phyloP scores from a whole-genome alignment of 176 grass and related monocot genomes.

The Ampelocalamus luodianensis region DNA sequence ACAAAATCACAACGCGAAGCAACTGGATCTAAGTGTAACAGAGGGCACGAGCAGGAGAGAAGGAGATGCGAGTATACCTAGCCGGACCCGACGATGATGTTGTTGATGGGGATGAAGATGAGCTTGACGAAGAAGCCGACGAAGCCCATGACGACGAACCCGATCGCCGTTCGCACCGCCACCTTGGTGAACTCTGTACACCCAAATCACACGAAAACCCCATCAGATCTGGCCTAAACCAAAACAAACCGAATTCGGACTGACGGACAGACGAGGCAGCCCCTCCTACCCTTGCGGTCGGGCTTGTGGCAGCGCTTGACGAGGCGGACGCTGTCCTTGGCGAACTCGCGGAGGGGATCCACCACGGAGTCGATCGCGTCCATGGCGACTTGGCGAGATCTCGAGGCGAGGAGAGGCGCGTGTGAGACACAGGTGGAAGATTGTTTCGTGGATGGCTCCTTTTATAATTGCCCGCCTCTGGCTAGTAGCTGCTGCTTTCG shows the following conservation, averaged over 20 bases:
- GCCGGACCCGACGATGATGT: constrained; percentile 86
- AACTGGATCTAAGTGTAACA: constrained; percentile 27
- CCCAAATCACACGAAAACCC: not conserved
- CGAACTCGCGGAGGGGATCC: constrained; percentile 91
- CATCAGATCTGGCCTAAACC: constrained; percentile 30
- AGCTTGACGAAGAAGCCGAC: constrained; percentile 87
- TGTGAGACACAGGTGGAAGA: not conserved
- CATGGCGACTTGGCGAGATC: constrained; percentile 56
- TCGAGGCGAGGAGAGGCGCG: constrained; percentile 14
- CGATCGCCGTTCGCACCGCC: constrained; percentile 73
- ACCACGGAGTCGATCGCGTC: constrained; percentile 90
- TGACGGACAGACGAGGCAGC: not conserved
- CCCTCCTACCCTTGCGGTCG: constrained; percentile 75
- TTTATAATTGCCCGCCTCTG: not conserved
- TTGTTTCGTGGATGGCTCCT: constrained; percentile 18
- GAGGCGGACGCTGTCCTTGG: constrained; percentile 97
- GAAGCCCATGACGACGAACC: constrained; percentile 86
- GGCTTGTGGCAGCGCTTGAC: constrained; percentile 99
- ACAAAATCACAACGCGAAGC: not conserved
- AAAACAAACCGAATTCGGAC: constrained; percentile 3
- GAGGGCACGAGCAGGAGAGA: not conserved
- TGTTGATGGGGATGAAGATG: constrained; percentile 91
- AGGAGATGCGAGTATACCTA: constrained; percentile 42
- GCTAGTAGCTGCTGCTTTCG: not conserved
- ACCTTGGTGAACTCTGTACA: constrained; percentile 90